Conservation (phyloP, 2,329 filamentous ascomycete genomes). For the Sarocladiaceae sp. region DNA sequence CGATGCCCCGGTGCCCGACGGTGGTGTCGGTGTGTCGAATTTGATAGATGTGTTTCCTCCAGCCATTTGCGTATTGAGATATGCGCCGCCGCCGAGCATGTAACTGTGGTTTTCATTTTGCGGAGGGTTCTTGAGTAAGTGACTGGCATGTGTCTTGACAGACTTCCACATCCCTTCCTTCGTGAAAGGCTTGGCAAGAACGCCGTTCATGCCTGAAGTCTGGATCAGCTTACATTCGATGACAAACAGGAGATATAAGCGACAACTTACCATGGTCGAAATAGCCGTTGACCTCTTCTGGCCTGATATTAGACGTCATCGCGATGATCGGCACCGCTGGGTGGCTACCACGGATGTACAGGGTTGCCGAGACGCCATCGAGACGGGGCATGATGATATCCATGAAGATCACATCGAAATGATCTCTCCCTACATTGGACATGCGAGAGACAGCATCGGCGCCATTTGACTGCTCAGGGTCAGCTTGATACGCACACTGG, state of each 20-base stretch:
- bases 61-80: slow-evolving; percentile 23
- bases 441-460: slow-evolving; percentile 88
- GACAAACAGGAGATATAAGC: background rate
- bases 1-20: slow-evolving; percentile 38
- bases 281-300: slow-evolving; percentile 94
- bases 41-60: slow-evolving; percentile 29
- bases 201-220: slow-evolving; percentile 89
- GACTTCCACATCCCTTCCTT: slow-evolving; percentile 77
- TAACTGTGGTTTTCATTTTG: slow-evolving; percentile 34
- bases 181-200: slow-evolving; percentile 94
- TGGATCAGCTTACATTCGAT: slow-evolving; percentile 9
- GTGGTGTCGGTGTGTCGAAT: slow-evolving; percentile 51
- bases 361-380: slow-evolving; percentile 90
- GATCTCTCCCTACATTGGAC: slow-evolving; percentile 36
- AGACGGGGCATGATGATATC: slow-evolving; percentile 97
- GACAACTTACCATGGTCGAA: slow-evolving; percentile 78
- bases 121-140: slow-evolving; percentile 65
- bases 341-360: slow-evolving; percentile 84
- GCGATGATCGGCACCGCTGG: slow-evolving; percentile 83
- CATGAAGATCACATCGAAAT: slow-evolving; percentile 71
- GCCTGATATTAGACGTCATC: slow-evolving; percentile 97
- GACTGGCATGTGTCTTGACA: slow-evolving; percentile 81
- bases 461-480: slow-evolving; percentile 53
- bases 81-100: slow-evolving; percentile 25
- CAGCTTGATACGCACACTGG: slow-evolving; percentile 7